A percentile compares a stretch with the other conserved stretches of the same genome.
These are phyloP conservation scores for Pythium aquatile DNA, from an alignment of 352 stramenopile species.

Conservation along the genomic window DNA sequence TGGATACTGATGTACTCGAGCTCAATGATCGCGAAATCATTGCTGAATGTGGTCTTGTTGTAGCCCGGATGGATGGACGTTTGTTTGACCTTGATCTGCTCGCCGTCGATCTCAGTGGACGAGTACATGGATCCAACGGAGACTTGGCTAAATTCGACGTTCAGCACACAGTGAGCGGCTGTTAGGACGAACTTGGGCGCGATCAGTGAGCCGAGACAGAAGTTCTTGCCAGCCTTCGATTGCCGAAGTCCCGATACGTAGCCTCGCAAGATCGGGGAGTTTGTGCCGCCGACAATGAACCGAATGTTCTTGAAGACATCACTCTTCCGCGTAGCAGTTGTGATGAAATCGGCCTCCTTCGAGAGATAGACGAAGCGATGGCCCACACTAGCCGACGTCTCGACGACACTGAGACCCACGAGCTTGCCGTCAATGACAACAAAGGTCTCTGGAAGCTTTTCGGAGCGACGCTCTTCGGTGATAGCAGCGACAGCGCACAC, in stretches of 20 bases:
- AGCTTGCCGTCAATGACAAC: slow-evolving; percentile 31
- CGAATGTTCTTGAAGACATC: slow-evolving; percentile 17
- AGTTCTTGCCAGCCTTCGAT: slow-evolving; percentile 24
- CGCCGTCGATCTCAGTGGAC: slow-evolving; percentile 29
- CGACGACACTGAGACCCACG: slow-evolving; percentile 26
- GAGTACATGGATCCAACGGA: slow-evolving; percentile 35
- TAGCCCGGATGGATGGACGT: slow-evolving; percentile 31
- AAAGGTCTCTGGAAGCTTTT: slow-evolving; percentile 26
- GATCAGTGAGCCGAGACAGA: slow-evolving; percentile 40
- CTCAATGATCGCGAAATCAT: slow-evolving; percentile 41
- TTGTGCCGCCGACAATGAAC: slow-evolving; percentile 27
- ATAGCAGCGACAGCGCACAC: slow-evolving; percentile 23
- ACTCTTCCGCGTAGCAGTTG: slow-evolving; percentile 18
- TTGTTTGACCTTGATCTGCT: slow-evolving; percentile 39
- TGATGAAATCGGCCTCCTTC: slow-evolving; percentile 25
- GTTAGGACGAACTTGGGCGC: slow-evolving; percentile 36
- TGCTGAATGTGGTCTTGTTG: slow-evolving; percentile 17
- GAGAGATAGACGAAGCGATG: slow-evolving; percentile 31
- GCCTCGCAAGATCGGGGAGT: slow-evolving; percentile 18
- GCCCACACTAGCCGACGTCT: not conserved
- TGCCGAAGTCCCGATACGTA: slow-evolving; percentile 32
- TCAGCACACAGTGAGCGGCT: slow-evolving; percentile 33
- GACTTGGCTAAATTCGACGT: slow-evolving; percentile 23
- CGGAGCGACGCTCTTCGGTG: slow-evolving; percentile 16
- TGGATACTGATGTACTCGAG: slow-evolving; percentile 44